A percentile compares a stretch with the other conserved stretches of the same genome.
phyloP scores from a whole-genome alignment of 257 asterid species.

The Handroanthus guayacan region DNA sequence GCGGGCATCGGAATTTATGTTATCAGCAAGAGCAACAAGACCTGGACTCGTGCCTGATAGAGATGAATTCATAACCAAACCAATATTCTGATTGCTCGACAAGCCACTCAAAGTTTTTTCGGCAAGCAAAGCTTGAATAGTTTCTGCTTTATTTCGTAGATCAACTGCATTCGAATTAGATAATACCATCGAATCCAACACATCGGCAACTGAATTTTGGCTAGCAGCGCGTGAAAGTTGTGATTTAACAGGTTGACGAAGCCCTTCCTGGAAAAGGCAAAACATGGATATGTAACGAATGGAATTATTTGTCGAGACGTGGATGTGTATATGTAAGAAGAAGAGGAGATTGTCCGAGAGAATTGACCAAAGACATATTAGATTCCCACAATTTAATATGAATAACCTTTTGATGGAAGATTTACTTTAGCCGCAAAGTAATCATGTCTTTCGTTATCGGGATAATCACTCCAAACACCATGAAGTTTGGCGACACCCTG shows the following conservation, averaged over 20 bases:
- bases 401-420: neutral
- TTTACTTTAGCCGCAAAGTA: neutral
- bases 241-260: slow-evolving; percentile 50
- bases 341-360: neutral
- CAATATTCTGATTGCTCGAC: slow-evolving; percentile 40
- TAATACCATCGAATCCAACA: slow-evolving; percentile 32
- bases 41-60: slow-evolving; percentile 43
- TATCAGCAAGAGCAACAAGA: slow-evolving; percentile 43
- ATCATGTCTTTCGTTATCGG: neutral
- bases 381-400: neutral
- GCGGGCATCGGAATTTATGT: slow-evolving; percentile 41
- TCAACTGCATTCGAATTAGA: slow-evolving; percentile 40
- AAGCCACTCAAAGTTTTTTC: slow-evolving; percentile 33
- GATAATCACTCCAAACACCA: neutral
- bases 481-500: too few species aligned
- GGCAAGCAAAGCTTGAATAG: slow-evolving; percentile 40
- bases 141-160: slow-evolving; percentile 42
- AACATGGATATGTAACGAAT: slow-evolving; percentile 4
- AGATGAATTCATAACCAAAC: slow-evolving; percentile 34
- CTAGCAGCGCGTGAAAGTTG: slow-evolving; percentile 62
- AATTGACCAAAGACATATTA: neutral
- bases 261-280: slow-evolving; percentile 63
- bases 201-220: slow-evolving; percentile 52
- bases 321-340: neutral
- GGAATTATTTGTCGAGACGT: neutral